Base-by-base conservation (phyloP, 352 stramenopile genomes). In the Phytophthora foliorum region DNA sequence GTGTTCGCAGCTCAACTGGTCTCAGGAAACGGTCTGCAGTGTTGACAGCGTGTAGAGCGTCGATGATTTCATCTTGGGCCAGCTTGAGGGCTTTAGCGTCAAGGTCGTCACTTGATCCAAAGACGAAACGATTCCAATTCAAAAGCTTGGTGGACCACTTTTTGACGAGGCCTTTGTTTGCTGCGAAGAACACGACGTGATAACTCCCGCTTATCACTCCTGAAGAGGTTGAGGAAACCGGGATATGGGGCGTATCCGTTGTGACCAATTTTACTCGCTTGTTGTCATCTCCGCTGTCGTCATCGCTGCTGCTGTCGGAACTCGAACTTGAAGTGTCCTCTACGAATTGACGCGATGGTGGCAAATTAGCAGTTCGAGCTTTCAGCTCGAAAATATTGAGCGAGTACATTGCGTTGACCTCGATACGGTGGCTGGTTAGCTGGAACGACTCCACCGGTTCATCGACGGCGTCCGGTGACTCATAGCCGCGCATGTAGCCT, bases 41-140 rank as follows among this genome's bases (percentile, higher is more conserved):
- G 39, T 71, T 78, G 2, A 75, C 62, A 13, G 61, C 57, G 7
- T 63, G 57, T 46, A 90, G 75, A 2, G 82, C 64, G 16, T 71
- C 50, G n/a, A 82, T 57, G 9, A 88, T 77, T 3, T 75, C 66
- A 9, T 34, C 36, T 42, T 81, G 73, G 5, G 57, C 59, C 10
- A 68, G 49, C 17, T 74, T 50, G 0, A 78, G 67, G 42, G 42
- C 59, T 17, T 29, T 27, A 25, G 51, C 25, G 16, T 72, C 53
- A 13, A 65, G 45, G 16, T 58, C 31, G 21, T 54, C 7, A n/a
- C 27, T 7, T 55, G 55, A 34, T 29, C 69, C 42, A 44, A 93
- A 93, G 6, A 93, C 82, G 53, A 81, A 86, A 13, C 85, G 77
- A 58, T 89, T 91, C 85, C 85, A 93, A 46, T 93, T 93, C 13